Conservation (phyloP, 768 basidiomycete species). For the Lentinus tigrinus region DNA sequence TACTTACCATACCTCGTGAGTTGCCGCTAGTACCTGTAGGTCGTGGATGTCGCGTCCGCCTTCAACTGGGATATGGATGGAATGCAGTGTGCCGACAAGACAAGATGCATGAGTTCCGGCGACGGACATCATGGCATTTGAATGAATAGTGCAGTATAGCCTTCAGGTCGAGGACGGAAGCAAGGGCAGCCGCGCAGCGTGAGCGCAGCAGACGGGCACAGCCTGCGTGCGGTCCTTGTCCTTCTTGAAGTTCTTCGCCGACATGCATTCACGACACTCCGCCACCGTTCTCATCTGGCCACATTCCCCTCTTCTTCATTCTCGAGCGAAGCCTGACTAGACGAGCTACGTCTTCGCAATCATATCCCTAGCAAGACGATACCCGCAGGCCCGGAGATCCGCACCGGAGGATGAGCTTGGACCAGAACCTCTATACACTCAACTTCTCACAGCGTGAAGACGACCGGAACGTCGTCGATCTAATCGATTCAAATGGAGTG, state of each 20-base stretch:
- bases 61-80: too few relatives aligned
- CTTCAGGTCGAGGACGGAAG: not conserved
- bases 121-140: too few relatives aligned
- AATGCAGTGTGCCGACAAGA: too few relatives aligned
- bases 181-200: not conserved
- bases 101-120: too few relatives aligned
- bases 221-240: not conserved
- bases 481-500: slow-evolving; percentile 61
- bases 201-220: not conserved
- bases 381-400: too few relatives aligned
- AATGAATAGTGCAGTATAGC: too few relatives aligned
- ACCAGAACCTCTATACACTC: slow-evolving; percentile 85
- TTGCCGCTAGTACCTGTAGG: too few relatives aligned
- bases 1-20: too few relatives aligned
- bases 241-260: slow-evolving; percentile 7
- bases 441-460: slow-evolving; percentile 58
- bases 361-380: too few relatives aligned
- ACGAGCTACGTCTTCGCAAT: too few relatives aligned
- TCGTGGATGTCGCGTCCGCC: too few relatives aligned
- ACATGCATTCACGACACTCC: not conserved
- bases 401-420: slow-evolving; percentile 61
- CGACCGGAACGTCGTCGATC: slow-evolving; percentile 62
- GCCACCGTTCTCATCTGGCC: not conserved
- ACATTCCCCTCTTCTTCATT: not conserved
- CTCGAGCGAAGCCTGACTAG: too few relatives aligned